Percentiles rank a stretch among this genome's conserved stretches.
Evolutionary conservation across 306 rosid species (phyloP).

Genomic region (Cucumis cinereus): DNA sequence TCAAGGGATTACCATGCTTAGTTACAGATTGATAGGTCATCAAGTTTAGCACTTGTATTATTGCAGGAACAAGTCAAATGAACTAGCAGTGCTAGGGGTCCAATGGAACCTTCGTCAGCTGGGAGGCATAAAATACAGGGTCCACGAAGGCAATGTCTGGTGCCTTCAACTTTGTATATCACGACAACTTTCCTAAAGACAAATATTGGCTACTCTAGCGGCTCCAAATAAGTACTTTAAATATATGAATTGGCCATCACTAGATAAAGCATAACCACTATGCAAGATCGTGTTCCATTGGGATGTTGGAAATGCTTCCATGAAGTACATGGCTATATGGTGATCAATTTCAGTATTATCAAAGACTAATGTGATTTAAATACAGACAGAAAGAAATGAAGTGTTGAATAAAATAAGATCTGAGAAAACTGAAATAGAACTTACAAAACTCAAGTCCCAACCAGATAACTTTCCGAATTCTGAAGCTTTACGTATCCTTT

Average conservation of each 20-base stretch:
- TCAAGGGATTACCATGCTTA: neutral
- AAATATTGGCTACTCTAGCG: neutral
- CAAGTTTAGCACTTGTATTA: neutral
- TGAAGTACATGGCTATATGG: neutral
- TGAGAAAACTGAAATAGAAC: slow-evolving; percentile 13
- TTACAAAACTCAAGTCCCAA: slow-evolving; percentile 93
- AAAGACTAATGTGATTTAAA: neutral
- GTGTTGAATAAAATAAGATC: neutral
- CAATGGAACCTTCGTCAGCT: neutral
- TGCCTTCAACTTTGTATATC: neutral
- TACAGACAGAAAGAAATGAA: neutral
- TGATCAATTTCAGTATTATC: neutral
- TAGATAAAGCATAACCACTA: neutral
- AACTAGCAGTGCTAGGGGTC: neutral
- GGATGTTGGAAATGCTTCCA: neutral
- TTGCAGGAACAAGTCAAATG: neutral
- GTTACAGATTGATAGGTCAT: neutral
- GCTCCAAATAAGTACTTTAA: neutral
- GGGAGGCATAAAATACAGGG: neutral
- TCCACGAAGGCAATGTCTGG: neutral
- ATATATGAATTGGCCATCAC: neutral
- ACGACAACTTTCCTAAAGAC: neutral
- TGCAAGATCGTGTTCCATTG: neutral
- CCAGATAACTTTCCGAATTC: slow-evolving; percentile 58
- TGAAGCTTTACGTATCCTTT: slow-evolving; percentile 79